phyloP scores from a whole-genome alignment of 192 early-diverging fungal genomes.

The Lobosporangium transversale region DNA sequence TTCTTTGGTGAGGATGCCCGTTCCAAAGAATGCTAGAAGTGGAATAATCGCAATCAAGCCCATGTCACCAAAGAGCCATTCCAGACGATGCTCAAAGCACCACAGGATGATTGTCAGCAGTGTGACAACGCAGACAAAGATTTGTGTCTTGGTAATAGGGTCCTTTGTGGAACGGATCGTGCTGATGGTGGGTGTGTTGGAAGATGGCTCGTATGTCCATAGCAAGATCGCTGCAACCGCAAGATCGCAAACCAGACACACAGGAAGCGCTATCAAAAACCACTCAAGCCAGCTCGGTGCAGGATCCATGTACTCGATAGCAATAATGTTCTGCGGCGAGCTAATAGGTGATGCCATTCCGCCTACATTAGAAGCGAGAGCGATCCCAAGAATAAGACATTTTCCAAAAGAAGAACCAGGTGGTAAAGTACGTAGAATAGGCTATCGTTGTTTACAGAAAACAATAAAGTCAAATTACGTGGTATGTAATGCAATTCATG shows the following conservation, averaged over 20 bases:
- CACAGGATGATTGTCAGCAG: slow-evolving; percentile 84
- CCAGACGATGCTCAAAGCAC: slow-evolving; percentile 84
- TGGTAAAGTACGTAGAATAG: slow-evolving; percentile 90
- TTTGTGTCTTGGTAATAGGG: slow-evolving; percentile 69
- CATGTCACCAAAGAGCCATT: slow-evolving; percentile 91
- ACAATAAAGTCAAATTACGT: background rate
- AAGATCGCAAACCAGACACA: slow-evolving; percentile 81
- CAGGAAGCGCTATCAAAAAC: slow-evolving; percentile 86
- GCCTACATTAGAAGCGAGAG: slow-evolving; percentile 93
- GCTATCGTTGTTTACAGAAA: slow-evolving; percentile 53
- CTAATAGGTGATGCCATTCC: slow-evolving; percentile 98
- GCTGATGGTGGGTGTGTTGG: slow-evolving; percentile 64
- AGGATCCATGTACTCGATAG: slow-evolving; percentile 90
- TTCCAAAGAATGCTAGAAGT: slow-evolving; percentile 89
- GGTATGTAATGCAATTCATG: too few species aligned
- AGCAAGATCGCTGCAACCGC: slow-evolving; percentile 84
- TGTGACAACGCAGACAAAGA: slow-evolving; percentile 80
- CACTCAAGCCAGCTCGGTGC: slow-evolving; percentile 89
- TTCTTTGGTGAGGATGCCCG: slow-evolving; percentile 92
- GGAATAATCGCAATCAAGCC: slow-evolving; percentile 93
- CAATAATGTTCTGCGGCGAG: slow-evolving; percentile 95
- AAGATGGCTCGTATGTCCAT: slow-evolving; percentile 85
- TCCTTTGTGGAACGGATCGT: slow-evolving; percentile 67
- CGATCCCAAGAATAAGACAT: slow-evolving; percentile 94
- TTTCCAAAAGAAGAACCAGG: slow-evolving; percentile 79